Percentiles rank a stretch among this genome's conserved stretches.
These are phyloP conservation scores for Sorghum bicolor DNA, from an alignment of 176 grass and related monocot species.

Conservation along the genomic window DNA sequence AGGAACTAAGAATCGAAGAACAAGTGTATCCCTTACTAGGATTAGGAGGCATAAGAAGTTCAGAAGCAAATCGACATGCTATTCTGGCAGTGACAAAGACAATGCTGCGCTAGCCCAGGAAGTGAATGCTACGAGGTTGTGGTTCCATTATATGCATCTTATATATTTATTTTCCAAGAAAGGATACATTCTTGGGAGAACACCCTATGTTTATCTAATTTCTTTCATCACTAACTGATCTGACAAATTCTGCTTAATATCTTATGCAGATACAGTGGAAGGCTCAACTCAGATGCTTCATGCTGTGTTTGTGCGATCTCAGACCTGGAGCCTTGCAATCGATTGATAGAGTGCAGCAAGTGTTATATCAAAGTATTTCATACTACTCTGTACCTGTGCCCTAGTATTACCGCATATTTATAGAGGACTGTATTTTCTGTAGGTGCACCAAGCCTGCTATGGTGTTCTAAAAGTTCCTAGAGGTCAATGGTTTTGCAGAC, in stretches of 20 bases:
- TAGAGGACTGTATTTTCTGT: slow-evolving; percentile 31
- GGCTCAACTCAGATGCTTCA: slow-evolving; percentile 46
- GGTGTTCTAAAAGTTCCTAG: slow-evolving; percentile 82
- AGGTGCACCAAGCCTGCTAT: slow-evolving; percentile 99
- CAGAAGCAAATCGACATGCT: slow-evolving; percentile 22
- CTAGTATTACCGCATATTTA: slow-evolving; percentile 34
- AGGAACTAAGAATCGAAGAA: slow-evolving; percentile 36
- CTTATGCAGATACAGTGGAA: slow-evolving; percentile 43
- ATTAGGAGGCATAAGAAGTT: slow-evolving; percentile 28
- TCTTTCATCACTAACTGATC: slow-evolving; percentile 3
- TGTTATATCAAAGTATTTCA: slow-evolving; percentile 74
- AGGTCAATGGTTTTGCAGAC: slow-evolving; percentile 82
- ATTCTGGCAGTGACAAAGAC: slow-evolving; percentile 21
- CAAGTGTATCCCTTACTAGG: slow-evolving; percentile 23
- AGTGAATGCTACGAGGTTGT: slow-evolving; percentile 49
- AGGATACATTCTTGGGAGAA: background rate
- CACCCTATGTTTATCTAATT: slow-evolving; percentile 13
- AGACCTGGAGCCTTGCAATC: slow-evolving; percentile 67
- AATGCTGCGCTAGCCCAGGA: slow-evolving; percentile 27
- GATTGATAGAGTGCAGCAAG: slow-evolving; percentile 65
- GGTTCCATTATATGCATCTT: slow-evolving; percentile 18
- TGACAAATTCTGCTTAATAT: slow-evolving; percentile 31
- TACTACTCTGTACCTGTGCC: slow-evolving; percentile 21
- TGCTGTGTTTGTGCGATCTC: slow-evolving; percentile 93
- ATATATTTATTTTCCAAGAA: background rate